Evolutionary conservation across 228 moss, liverwort and hornwort species (phyloP).

Genomic region (Sphagnum fallax): DNA sequence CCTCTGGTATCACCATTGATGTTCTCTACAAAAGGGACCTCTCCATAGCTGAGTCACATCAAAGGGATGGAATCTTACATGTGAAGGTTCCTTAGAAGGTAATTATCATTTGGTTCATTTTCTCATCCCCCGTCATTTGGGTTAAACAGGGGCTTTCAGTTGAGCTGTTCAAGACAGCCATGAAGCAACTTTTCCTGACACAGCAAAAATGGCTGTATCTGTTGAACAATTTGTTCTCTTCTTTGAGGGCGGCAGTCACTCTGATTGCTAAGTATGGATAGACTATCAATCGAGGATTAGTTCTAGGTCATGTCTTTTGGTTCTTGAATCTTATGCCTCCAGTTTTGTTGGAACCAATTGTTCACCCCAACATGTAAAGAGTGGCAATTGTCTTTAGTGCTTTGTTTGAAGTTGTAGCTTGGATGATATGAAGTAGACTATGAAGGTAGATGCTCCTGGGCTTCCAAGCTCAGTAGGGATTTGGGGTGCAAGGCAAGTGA

Average conservation of each 20-base stretch:
- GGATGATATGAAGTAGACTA: background rate
- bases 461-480: background rate
- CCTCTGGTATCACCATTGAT: slow-evolving; percentile 32
- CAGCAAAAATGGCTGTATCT: background rate
- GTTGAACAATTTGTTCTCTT: background rate
- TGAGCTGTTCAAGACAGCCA: background rate
- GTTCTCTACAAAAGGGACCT: slow-evolving; percentile 41
- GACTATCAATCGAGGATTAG: too few species aligned
- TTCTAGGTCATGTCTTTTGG: too few species aligned
- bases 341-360: background rate
- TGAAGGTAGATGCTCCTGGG: background rate
- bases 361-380: background rate
- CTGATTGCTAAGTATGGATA: too few species aligned
- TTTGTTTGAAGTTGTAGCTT: background rate
- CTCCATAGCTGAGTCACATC: slow-evolving; percentile 44
- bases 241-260: too few species aligned
- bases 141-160: background rate
- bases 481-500: background rate
- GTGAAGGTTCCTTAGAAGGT: slow-evolving; percentile 6
- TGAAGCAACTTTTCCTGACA: background rate
- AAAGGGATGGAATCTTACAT: slow-evolving; percentile 41
- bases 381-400: background rate
- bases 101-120: background rate
- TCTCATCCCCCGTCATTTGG: background rate
- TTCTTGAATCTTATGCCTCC: too few species aligned